Base-by-base conservation (phyloP, 495 filamentous ascomycete species). In the Aspergillus haitiensis region DNA sequence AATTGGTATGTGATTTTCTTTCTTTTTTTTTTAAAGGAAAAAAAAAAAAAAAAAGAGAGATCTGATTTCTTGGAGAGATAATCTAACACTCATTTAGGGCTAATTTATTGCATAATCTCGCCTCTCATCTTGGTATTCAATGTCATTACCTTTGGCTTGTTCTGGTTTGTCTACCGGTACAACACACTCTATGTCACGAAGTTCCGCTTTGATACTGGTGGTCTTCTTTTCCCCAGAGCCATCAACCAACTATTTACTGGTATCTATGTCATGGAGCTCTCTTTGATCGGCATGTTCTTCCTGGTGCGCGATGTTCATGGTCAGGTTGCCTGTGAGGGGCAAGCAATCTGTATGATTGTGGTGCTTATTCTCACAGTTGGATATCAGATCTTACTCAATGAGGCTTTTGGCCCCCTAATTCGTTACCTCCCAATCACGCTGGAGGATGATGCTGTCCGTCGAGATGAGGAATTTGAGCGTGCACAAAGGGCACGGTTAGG, bases 231-330 rank as follows among this genome's bases (percentile, higher is more conserved):
- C 66, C 95, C 95, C 3, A 86, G 84, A 15, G 95, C 94, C 7
- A 89, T 98, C 76, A 97, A 97, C 70, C 95, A 98, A 70, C 86
- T 96, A 0, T 98, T 98, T 71, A 93, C 89, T 1, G 94, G 94
- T 0, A 73, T 98, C 9, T 98, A 98, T 67, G 83, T 97, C 48
- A 93, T 98, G 91, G 93, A 98, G 65, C 73, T 97, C 18, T 91
- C 89, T 64, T 74, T 98, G 48, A 84, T 96, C 55, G 95, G 94
- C 12, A 81, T 98, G 11, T 98, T 98, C 78, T 92, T 97, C 75
- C 78, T 97, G 45, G 88, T 90, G 51, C 75, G 80, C 49, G 85
- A 94, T 59, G 80, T 79, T 13, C 46, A 84, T 0, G 80, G 80
- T 31, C 62, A 74, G 1, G 81, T 84, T 13, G 65, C 85, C 21